Evolutionary conservation across 78 protist species (phyloP), one percentile per base, ranked within the genome.

Genomic region (Dictyostelium firmibasis): DNA sequence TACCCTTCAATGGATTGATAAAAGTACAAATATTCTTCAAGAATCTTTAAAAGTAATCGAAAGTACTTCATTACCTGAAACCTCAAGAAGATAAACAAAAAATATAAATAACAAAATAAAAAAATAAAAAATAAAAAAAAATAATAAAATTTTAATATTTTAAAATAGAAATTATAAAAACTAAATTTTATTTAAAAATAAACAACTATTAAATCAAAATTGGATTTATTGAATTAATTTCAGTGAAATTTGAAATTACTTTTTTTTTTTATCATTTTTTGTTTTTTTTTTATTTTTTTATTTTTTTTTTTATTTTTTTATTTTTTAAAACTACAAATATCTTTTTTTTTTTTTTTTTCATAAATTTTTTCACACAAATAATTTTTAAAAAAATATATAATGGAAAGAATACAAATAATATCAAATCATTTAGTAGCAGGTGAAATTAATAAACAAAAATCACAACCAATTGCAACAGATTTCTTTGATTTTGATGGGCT

Each of bases 1-100:
- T 81, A 85, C 94, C 41, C 36, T 89, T 13, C 94, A 89, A 81
- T 79, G 94, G 86, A 76, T 89, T 13, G 94, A 89, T 25, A 89
- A 81, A 38, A 53, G 83, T 43, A 43, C 87, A 10, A 23, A 10
- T 16, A 60, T 89, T 10, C 79, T 89, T 25, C 67, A 89, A 31
- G 87, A 89, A 33, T 70, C 86, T 16, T 7, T 89, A 14, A 89
- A 35, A 27, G 87, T 57, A 11, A 89, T 89, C 20, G 82, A 89
- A 29, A 25, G 11, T 9, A 84, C 81, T 25, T 29, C 70, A 23
- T 57, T 82, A 50, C 60, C 75, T 25, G 86, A 82, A 57, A 27
- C 75, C 9, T 47, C 35, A 20, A 57, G 44, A 57, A 57, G 72
- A 57, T 81, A 50, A 36, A 44, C 4, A 79, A 76, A n/a, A 38